These are phyloP conservation scores for Solanum hybrid DNA, from an alignment of 305 asterid species.

Conservation along the genomic window DNA sequence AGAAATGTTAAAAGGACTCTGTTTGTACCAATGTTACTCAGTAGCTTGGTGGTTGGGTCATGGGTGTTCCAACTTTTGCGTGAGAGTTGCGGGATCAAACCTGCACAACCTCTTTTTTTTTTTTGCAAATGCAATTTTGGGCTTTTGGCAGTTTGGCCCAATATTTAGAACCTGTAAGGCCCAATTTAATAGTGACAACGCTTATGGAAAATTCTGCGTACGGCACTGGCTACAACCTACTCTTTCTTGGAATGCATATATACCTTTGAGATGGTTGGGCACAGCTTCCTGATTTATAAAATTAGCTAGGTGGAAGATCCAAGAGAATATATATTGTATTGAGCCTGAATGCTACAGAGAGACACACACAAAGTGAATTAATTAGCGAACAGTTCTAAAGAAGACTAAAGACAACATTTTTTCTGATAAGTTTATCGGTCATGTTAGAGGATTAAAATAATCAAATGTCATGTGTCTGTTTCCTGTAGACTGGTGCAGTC, in stretches of 20 bases:
- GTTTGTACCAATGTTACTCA: background rate
- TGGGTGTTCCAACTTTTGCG: background rate
- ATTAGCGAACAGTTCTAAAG: background rate
- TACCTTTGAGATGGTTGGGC: background rate
- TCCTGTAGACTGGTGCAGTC: background rate
- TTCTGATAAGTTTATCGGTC: background rate
- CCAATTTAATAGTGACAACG: background rate
- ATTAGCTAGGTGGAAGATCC: background rate
- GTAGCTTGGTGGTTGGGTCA: background rate
- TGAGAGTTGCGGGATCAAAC: background rate
- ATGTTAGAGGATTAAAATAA: background rate
- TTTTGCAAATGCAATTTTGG: background rate
- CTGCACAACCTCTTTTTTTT: background rate
- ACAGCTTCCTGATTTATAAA: background rate
- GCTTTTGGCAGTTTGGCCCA: background rate
- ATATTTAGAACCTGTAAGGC: background rate
- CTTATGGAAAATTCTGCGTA: background rate
- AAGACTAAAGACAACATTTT: background rate
- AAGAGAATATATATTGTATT: background rate
- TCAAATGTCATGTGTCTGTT: background rate
- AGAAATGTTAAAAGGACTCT: background rate
- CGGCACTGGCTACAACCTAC: background rate
- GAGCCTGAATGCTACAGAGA: background rate
- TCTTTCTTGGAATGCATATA: background rate
- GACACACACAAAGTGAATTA: background rate